phyloP scores from a whole-genome alignment of 2,329 filamentous ascomycete genomes.

The Lizonia empirigonia region DNA sequence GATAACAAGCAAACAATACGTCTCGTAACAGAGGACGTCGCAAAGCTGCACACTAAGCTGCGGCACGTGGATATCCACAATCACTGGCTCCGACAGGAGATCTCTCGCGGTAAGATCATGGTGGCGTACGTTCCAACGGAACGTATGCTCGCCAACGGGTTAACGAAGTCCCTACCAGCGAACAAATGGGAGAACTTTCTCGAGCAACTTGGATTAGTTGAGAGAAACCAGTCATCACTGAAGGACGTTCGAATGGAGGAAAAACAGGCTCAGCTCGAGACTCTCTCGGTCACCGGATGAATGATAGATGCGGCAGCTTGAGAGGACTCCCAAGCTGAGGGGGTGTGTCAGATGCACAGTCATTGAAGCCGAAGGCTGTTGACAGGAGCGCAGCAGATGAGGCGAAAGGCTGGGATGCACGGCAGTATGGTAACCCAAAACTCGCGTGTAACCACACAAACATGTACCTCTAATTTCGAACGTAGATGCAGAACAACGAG shows the following conservation, averaged over 20 bases:
- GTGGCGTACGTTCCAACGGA: conserved; percentile 2
- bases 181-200: conserved; percentile 6
- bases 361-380: neutral
- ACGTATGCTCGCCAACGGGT: conserved; percentile 5
- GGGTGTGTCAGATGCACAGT: conserved; percentile 5
- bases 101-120: neutral
- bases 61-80: too few relatives aligned
- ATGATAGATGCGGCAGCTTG: too few relatives aligned
- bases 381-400: too few relatives aligned
- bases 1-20: too few relatives aligned
- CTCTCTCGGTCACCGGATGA: neutral
- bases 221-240: too few relatives aligned
- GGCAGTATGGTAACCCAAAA: neutral
- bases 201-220: too few relatives aligned
- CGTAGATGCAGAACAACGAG: neutral
- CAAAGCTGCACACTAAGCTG: too few relatives aligned
- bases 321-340: neutral
- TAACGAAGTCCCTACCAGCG: conserved; percentile 7
- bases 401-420: too few relatives aligned
- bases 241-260: neutral
- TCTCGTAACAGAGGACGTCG: too few relatives aligned
- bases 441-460: neutral
- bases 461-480: neutral
- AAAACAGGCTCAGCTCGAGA: neutral
- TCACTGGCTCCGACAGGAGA: conserved; percentile 12